Base-by-base conservation (phyloP, 306 rosid species). In the Cicer judaicum region DNA sequence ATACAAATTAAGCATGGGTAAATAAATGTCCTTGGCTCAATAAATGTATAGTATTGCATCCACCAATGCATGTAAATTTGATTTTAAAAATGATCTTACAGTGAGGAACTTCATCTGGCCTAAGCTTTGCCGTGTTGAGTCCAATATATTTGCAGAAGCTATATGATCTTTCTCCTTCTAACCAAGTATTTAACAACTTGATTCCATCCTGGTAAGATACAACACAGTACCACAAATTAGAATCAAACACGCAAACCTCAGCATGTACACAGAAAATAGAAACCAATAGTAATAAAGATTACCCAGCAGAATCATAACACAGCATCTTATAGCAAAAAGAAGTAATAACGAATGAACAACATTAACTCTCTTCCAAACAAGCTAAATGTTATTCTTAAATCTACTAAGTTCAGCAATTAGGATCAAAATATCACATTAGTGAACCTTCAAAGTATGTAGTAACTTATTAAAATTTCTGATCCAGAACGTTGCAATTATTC, bases 171-270 rank as follows among this genome's bases (percentile, higher is more conserved):
- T 89, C 98, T 75, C 96, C 97, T 81, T 91, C 97, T 80, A 93
- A 87, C 98, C 98, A 93, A 39, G 94, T 84, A 83, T 82, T 91
- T 80, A 93, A 80, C 82, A 88, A 62, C 85, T 84, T 93, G 82
- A 89, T 84, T 83, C 97, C 98, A 79, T 91, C 97, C 96, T 93
- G 83, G 9, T 63, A 67, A 69, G 5, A 43, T 29, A 24, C 53
- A 66, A 36, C 16, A 70, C 42, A 64, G 43, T 34, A 44, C 10
- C 68, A 18, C 59, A 8, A 43, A 21, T 57, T 40, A 81, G 63
- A 81, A 73, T 49, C 79, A 10, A 74, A 56, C 54, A 56, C 38
- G 12, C 11, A 2, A 10, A 42, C 64, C 53, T 64, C 55, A 21
- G 29, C 10, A 15, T 54, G 24, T 42, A 57, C 46, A 40, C 34